Conservation (phyloP, 148 eudicot genomes). For the Bassia scoparia region DNA sequence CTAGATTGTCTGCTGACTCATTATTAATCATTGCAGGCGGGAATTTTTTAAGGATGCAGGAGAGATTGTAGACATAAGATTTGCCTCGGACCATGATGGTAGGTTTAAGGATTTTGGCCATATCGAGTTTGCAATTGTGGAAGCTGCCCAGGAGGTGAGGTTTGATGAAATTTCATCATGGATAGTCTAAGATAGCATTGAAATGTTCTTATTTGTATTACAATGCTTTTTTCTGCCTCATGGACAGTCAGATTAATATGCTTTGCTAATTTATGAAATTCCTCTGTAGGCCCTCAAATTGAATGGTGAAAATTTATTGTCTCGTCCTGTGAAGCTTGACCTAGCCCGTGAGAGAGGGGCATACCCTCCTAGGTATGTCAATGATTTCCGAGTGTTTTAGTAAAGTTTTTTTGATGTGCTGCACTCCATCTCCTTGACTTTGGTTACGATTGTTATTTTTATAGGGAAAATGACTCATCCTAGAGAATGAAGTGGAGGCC, state of each 20-base stretch:
- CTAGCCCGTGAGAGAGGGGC: conserved; percentile 62
- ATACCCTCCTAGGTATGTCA: conserved; percentile 58
- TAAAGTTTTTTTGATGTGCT: too few relatives aligned
- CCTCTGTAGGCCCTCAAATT: conserved; percentile 53
- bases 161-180: not conserved
- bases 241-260: too few relatives aligned
- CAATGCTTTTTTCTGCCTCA: not conserved
- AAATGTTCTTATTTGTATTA: not conserved
- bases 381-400: too few relatives aligned
- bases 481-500: conserved; percentile 41
- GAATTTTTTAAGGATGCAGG: conserved; percentile 67
- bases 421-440: too few relatives aligned
- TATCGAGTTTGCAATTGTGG: conserved; percentile 74
- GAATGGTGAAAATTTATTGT: conserved; percentile 45
- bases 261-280: too few relatives aligned
- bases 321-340: conserved; percentile 61
- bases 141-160: conserved; percentile 64
- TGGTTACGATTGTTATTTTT: not conserved
- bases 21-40: conserved; percentile 34
- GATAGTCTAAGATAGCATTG: not conserved
- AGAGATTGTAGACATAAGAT: conserved; percentile 57
- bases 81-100: conserved; percentile 47
- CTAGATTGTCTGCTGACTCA: not conserved
- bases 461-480: conserved; percentile 40
- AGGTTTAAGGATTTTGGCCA: conserved; percentile 76